Percentiles rank a stretch among this genome's conserved stretches.
Conservation (phyloP, 148 eudicot species). For the Camellia japonica region DNA sequence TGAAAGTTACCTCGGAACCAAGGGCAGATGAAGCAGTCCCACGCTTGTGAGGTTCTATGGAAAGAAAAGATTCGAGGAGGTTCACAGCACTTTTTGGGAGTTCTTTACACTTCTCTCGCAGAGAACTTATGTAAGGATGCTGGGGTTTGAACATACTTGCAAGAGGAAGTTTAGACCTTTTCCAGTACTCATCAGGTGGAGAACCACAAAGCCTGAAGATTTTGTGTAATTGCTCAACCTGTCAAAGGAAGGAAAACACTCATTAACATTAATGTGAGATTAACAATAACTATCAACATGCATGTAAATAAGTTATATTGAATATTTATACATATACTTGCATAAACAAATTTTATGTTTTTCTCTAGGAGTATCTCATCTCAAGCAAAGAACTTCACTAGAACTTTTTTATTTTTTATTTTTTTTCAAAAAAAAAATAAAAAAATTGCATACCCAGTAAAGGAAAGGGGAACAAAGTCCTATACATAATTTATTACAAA, state of each 20-base stretch:
- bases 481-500: not conserved
- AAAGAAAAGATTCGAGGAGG: slow-evolving; percentile 64
- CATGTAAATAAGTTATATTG: not conserved
- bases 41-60: slow-evolving; percentile 69
- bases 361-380: not conserved
- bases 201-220: slow-evolving; percentile 91
- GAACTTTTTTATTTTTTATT: not conserved
- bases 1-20: slow-evolving; percentile 44
- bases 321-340: not conserved
- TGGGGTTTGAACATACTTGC: slow-evolving; percentile 87
- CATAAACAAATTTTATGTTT: not conserved
- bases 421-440: not conserved
- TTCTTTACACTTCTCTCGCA: slow-evolving; percentile 57
- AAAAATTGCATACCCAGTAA: not conserved
- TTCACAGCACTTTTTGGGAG: slow-evolving; percentile 55
- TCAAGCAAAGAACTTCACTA: not conserved
- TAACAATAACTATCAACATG: not conserved
- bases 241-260: slow-evolving; percentile 1
- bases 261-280: not conserved
- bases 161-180: slow-evolving; percentile 62
- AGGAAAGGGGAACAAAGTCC: not conserved
- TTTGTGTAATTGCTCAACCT: slow-evolving; percentile 96
- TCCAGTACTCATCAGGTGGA: slow-evolving; percentile 83
- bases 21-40: slow-evolving; percentile 80
- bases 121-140: slow-evolving; percentile 66